Evolutionary conservation across 139 green algal species (phyloP).

Genomic region (Micractinium sp.): DNA sequence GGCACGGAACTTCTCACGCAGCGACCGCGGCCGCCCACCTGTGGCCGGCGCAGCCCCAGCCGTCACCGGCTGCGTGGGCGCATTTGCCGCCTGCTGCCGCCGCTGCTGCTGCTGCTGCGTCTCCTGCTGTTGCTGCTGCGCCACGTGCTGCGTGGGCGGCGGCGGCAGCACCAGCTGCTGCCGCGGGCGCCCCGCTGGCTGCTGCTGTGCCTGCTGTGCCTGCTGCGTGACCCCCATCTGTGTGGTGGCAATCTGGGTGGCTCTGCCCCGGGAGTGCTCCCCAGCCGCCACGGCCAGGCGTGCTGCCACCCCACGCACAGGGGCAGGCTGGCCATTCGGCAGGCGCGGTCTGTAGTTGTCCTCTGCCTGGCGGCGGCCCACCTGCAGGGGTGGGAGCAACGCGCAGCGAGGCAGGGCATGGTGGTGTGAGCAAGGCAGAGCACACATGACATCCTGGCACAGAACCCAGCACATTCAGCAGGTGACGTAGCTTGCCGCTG

Average conservation of each 20-base stretch:
- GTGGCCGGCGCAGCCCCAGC: background rate
- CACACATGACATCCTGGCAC: no score
- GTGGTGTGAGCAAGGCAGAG: no score
- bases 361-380: conserved; percentile 15
- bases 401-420: no score
- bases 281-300: background rate
- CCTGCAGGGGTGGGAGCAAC: background rate
- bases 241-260: background rate
- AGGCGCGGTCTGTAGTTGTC: conserved; percentile 12
- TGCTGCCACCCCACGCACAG: background rate
- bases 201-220: background rate
- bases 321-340: background rate
- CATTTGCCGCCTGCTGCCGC: background rate
- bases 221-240: background rate
- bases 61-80: background rate
- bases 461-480: no score
- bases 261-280: background rate
- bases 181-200: background rate
- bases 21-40: background rate
- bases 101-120: background rate
- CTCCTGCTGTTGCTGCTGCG: no score
- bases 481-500: no score
- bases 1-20: background rate
- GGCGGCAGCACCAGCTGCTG: conserved; percentile 16
- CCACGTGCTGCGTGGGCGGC: background rate